Evolutionary conservation across 2,329 filamentous ascomycete genomes (phyloP), one percentile per base, ranked within the genome.

Genomic region (Aspergillus chevalieri): DNA sequence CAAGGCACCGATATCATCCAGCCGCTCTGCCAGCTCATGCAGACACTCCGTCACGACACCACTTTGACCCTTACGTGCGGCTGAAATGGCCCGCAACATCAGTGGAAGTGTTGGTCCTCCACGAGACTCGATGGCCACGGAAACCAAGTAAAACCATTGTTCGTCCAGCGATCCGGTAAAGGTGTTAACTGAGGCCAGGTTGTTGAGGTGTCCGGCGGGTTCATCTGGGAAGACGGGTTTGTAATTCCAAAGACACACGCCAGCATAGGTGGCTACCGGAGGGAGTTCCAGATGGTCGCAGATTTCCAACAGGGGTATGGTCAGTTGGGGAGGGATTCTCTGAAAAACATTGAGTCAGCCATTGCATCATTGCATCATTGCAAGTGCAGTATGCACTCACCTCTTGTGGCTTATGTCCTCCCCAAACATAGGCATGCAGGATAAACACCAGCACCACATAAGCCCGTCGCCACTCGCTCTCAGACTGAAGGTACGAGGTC

Each of bases 121-220:
- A 49, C 89, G 85, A 48, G 91, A 90, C 72, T 98, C 93, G 56
- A 98, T 96, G 54, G 92, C 93, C 3, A 96, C 88, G 0, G 90
- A 96, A 47, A 97, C 83, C 10, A 98, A 78, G 67, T 97, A 98
- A 67, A 98, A 98, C 93, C 93, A 98, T 54, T 93, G 95, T 73
- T 98, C 93, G 65, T 98, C 93, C 48, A 95, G 77, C 6, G 90
- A 91, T 46, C 93, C 93, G 14, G 93, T 97, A 65, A 96, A 94
- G 14, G 93, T 96, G 62, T 84, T 83, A 52, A 97, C 78, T 2
- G 89, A 93, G 38, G 89, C 84, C 49, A 98, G 79, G 61, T 98
- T 97, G 63, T 93, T 85, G 43, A 97, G 78, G 55, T 83, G 83
- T 63, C 94, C 89, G 50, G 93, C 82, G 33, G 81, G 80, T 68